phyloP scores from a whole-genome alignment of 768 basidiomycete genomes.

The Phlebiopsis flavidoalba region DNA sequence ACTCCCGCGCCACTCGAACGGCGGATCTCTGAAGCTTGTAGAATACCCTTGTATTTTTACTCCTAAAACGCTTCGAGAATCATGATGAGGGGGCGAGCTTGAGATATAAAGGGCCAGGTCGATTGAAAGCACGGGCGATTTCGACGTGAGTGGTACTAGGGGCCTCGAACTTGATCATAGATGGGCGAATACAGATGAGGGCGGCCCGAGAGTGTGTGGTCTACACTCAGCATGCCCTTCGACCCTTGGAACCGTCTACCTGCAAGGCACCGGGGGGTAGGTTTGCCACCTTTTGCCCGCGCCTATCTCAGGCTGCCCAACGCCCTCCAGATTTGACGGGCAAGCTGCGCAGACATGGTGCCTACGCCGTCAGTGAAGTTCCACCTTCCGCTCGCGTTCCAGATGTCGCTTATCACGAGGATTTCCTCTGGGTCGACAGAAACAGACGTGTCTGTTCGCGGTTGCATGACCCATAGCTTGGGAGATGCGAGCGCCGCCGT shows the following conservation, averaged over 20 bases:
- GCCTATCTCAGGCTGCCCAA: conserved; percentile 32
- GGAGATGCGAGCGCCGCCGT: conserved; percentile 68
- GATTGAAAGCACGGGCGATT: conserved; percentile 60
- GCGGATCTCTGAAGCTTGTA: conserved; percentile 47
- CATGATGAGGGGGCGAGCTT: conserved; percentile 69
- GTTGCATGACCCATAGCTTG: conserved; percentile 80
- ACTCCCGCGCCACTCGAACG: conserved; percentile 35
- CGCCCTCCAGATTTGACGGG: conserved; percentile 40
- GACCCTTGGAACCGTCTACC: conserved; percentile 58
- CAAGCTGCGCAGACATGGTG: conserved; percentile 51
- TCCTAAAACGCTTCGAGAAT: conserved; percentile 56
- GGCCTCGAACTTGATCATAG: conserved; percentile 67
- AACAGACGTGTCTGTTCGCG: conserved; percentile 58
- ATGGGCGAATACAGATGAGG: conserved; percentile 47
- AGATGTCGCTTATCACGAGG: conserved; percentile 45
- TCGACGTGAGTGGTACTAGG: conserved; percentile 43
- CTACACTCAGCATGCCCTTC: conserved; percentile 62
- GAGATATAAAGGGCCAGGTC: conserved; percentile 48
- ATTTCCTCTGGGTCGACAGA: conserved; percentile 36
- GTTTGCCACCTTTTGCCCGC: conserved; percentile 21
- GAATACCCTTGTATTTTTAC: conserved; percentile 50
- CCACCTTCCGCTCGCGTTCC: conserved; percentile 27
- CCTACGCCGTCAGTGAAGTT: conserved; percentile 72
- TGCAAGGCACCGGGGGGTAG: conserved; percentile 51
- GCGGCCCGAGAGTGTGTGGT: conserved; percentile 45